phyloP scores from a whole-genome alignment of 2,329 filamentous ascomycete genomes.

The Aspergillus transmontanensis region DNA sequence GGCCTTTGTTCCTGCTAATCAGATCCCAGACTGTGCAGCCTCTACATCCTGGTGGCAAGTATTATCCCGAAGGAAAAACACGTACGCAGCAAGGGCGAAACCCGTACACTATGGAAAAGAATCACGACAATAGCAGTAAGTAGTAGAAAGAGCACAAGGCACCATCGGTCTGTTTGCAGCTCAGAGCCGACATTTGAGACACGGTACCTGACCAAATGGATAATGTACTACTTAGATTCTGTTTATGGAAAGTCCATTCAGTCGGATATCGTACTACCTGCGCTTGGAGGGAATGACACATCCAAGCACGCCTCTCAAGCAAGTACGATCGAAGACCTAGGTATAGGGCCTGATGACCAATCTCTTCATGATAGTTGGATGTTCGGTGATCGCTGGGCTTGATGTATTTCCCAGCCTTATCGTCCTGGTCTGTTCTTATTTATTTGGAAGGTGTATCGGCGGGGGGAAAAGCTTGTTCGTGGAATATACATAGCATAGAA shows the following conservation, averaged over 20 bases:
- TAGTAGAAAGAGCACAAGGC: constrained; percentile 15
- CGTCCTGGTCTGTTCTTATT: not conserved
- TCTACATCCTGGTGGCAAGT: constrained; percentile 50
- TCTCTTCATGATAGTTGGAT: constrained; percentile 19
- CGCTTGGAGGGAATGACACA: not conserved
- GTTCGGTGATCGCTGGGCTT: constrained; percentile 24
- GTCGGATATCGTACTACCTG: not conserved
- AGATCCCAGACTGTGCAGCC: constrained; percentile 41
- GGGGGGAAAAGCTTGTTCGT: not conserved
- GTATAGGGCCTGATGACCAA: constrained; percentile 10
- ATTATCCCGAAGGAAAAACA: constrained; percentile 42
- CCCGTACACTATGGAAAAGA: constrained; percentile 7
- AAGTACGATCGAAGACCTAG: not conserved
- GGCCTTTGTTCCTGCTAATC: constrained; percentile 40
- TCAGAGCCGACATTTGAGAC: constrained; percentile 3
- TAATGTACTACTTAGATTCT: constrained; percentile 9
- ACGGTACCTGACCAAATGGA: constrained; percentile 9
- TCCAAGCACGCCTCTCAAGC: not conserved
- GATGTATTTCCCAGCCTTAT: constrained; percentile 15
- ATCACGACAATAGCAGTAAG: constrained; percentile 29
- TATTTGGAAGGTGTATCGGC: not conserved
- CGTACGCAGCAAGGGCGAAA: constrained; percentile 16
- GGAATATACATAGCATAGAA: not conserved
- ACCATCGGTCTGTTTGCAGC: constrained; percentile 11
- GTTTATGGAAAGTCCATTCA: not conserved